Evolutionary conservation across 192 early-diverging fungal genomes (phyloP), one percentile per base, ranked within the genome.

Genomic region (Thamnidium elegans): DNA sequence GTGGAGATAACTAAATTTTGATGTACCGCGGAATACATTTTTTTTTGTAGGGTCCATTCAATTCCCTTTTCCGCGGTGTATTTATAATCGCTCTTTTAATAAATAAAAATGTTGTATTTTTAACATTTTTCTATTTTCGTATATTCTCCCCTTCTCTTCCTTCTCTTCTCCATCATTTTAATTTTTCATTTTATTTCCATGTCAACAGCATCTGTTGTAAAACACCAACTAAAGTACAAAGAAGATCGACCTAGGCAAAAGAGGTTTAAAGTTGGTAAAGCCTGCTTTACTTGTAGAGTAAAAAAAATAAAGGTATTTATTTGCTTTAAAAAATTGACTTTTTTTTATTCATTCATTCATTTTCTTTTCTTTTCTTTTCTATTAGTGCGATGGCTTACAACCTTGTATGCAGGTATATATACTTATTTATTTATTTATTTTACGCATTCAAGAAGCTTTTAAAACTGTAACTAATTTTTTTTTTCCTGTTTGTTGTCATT

Each of bases 351-450:
- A 46, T n/a, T 52, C n/a, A 10, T 65, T 23, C 31, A 44, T 45
- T n/a, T n/a, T n/a, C n/a, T n/a, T n/a, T n/a, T 7, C 42, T 32
- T 32, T 68, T 26, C 26, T 30, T 48, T 17, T 21, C n/a, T 65
- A 50, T 26, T 60, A 74, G 72, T 74, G 72, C 10, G 72, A 74
- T 74, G 72, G 72, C 26, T 30, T 74, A 10, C 67, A 69, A 31
- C 72, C 72, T 14, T 74, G 72, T 44, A 74, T 74, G 72, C 72
- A 74, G 67, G 72, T 74, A 74, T n/a, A 44, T 50, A 3, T 21
- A 13, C 17, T 42, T 11, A 42, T 15, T 53, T 34, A 44, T 48
- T 7, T 47, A 2, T 55, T 15, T 8, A 7, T 36, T 13, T n/a
- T 52, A 26, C 4, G 0, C n/a, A 45, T 36, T 8, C 31, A 26